These are phyloP conservation scores for Boletellus ananiceps DNA, from an alignment of 768 basidiomycete genomes.

Conservation along the genomic window DNA sequence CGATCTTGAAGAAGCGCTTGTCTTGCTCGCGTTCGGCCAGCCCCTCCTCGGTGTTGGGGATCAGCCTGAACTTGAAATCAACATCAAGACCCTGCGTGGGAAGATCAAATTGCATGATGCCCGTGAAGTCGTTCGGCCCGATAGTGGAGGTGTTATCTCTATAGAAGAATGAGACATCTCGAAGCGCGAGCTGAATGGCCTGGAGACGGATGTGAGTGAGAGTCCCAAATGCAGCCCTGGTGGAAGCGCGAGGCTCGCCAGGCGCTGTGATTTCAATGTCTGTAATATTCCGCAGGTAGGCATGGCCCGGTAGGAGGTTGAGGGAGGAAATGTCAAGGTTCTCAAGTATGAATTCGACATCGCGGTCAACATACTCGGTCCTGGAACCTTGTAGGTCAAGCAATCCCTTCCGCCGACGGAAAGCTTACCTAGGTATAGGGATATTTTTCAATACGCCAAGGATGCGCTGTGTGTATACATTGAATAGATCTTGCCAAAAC, in stretches of 20 bases:
- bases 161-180: slow-evolving; percentile 72
- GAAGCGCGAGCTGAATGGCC: slow-evolving; percentile 57
- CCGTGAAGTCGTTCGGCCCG: slow-evolving; percentile 55
- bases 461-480: slow-evolving; percentile 66
- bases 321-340: slow-evolving; percentile 67
- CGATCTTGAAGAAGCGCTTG: slow-evolving; percentile 55
- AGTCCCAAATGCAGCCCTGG: slow-evolving; percentile 52
- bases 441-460: slow-evolving; percentile 51
- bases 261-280: slow-evolving; percentile 51
- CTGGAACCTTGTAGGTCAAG: slow-evolving; percentile 30
- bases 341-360: slow-evolving; percentile 71
- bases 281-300: slow-evolving; percentile 69
- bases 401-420: not conserved
- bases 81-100: slow-evolving; percentile 66
- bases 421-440: slow-evolving; percentile 61
- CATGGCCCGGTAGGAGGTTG: slow-evolving; percentile 63
- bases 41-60: slow-evolving; percentile 45
- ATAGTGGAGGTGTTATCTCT: slow-evolving; percentile 53
- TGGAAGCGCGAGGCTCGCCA: slow-evolving; percentile 24
- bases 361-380: slow-evolving; percentile 64
- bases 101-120: slow-evolving; percentile 56
- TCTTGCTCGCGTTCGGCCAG: slow-evolving; percentile 40
- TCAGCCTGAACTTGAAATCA: slow-evolving; percentile 60
- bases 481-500: slow-evolving; percentile 81
- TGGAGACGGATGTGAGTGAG: slow-evolving; percentile 63